Conservation (phyloP, 805 yeast species). For the Hanseniaspora valbyensis region DNA sequence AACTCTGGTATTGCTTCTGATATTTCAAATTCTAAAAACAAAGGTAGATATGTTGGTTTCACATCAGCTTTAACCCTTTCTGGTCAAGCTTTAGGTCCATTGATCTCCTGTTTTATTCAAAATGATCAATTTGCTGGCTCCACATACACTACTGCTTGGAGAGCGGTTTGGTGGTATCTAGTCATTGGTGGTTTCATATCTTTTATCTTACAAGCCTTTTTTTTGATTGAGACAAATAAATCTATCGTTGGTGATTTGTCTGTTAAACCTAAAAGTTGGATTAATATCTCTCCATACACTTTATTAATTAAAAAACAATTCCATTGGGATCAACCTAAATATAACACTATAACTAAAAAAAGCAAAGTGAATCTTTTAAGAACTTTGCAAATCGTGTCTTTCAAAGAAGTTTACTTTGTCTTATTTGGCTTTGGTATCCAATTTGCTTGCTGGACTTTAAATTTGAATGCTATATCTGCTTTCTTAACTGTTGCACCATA, state of each 20-base stretch:
- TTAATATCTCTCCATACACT: slow-evolving; percentile 39
- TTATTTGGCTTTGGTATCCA: slow-evolving; percentile 51
- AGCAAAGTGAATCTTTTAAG: slow-evolving; percentile 16
- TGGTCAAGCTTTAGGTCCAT: slow-evolving; percentile 71
- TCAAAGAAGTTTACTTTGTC: slow-evolving; percentile 38
- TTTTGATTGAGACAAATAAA: slow-evolving; percentile 71
- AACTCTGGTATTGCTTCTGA: slow-evolving; percentile 67
- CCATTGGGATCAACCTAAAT: slow-evolving; percentile 28
- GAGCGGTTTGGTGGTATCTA: slow-evolving; percentile 65
- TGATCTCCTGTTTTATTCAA: slow-evolving; percentile 49
- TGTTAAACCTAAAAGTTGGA: slow-evolving; percentile 35
- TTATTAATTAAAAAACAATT: slow-evolving; percentile 31
- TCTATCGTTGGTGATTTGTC: slow-evolving; percentile 67
- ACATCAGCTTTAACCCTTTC: slow-evolving; percentile 54
- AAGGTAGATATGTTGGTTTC: slow-evolving; percentile 63
- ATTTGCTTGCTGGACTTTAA: slow-evolving; percentile 60
- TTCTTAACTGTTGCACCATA: slow-evolving; percentile 38
- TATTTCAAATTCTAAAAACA: slow-evolving; percentile 47
- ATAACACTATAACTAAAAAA: slow-evolving; percentile 23
- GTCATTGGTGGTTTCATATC: slow-evolving; percentile 52
- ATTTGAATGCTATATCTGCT: slow-evolving; percentile 54
- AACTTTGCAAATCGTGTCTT: slow-evolving; percentile 24
- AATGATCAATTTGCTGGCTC: slow-evolving; percentile 38
- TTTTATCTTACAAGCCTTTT: slow-evolving; percentile 26
- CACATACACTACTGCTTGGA: slow-evolving; percentile 51